These are phyloP conservation scores for Agarophyton chilense DNA, from an alignment of 23 red algal species.

Conservation along the genomic window DNA sequence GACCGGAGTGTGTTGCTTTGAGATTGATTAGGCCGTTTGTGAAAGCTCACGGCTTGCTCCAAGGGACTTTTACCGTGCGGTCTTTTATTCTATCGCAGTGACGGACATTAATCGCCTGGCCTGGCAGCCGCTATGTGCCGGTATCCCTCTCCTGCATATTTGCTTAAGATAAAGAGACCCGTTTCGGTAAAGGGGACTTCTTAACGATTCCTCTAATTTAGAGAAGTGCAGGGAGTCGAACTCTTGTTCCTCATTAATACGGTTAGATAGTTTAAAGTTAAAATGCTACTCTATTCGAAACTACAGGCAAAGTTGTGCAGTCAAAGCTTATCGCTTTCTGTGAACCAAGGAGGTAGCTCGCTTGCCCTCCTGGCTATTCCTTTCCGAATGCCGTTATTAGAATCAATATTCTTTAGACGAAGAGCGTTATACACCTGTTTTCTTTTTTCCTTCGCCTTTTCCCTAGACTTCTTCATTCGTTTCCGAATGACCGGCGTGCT, in stretches of 20 bases:
- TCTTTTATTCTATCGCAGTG: no score
- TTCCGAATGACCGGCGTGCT: constrained; percentile 22
- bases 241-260: neutral
- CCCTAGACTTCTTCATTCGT: constrained; percentile 23
- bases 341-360: constrained; percentile 63
- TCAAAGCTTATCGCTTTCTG: constrained; percentile 4
- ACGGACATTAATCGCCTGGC: no score
- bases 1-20: no score
- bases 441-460: constrained; percentile 34
- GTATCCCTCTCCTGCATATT: no score
- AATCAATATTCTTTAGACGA: constrained; percentile 3
- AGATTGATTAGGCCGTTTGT: no score
- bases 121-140: no score
- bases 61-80: no score
- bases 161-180: neutral
- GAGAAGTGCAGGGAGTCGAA: neutral
- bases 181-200: no score
- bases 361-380: constrained; percentile 48
- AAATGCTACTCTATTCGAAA: neutral
- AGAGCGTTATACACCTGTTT: constrained; percentile 28
- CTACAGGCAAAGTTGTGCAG: neutral
- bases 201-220: neutral
- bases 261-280: neutral
- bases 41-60: no score
- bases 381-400: constrained; percentile 33